These are phyloP conservation scores for Canariomyces notabilis DNA, from an alignment of 2,329 filamentous ascomycete genomes.

Conservation along the genomic window DNA sequence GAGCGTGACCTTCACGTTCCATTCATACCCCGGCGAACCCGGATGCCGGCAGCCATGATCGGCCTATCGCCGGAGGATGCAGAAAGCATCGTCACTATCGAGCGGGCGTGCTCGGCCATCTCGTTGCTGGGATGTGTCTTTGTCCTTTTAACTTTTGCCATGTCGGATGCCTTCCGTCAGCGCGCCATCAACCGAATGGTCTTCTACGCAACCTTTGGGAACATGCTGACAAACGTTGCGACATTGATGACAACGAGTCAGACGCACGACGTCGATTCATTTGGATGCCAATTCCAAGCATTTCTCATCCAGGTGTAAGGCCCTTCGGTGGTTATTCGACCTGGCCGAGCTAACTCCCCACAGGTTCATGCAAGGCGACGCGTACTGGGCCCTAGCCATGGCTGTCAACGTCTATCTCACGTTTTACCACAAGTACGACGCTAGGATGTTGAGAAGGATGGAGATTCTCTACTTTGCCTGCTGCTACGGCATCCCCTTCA, in stretches of 20 bases:
- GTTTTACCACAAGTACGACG: slow-evolving; percentile 70
- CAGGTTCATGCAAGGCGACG: slow-evolving; percentile 74
- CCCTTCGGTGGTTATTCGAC: not conserved
- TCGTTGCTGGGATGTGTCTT: slow-evolving; percentile 67
- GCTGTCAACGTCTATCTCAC: slow-evolving; percentile 78
- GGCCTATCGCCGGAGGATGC: slow-evolving; percentile 15
- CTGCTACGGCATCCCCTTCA: slow-evolving; percentile 71
- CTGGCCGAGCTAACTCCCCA: not conserved
- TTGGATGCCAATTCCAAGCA: slow-evolving; percentile 66
- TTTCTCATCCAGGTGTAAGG: slow-evolving; percentile 78
- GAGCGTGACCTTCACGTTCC: slow-evolving; percentile 10
- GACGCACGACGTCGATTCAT: slow-evolving; percentile 42
- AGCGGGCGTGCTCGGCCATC: slow-evolving; percentile 64
- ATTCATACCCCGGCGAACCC: slow-evolving; percentile 2
- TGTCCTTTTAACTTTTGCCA: slow-evolving; percentile 65
- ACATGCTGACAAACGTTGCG: slow-evolving; percentile 70
- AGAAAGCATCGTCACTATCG: slow-evolving; percentile 54
- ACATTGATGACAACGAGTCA: slow-evolving; percentile 66
- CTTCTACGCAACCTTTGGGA: slow-evolving; percentile 79
- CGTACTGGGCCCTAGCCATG: slow-evolving; percentile 75
- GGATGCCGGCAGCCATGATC: slow-evolving; percentile 36
- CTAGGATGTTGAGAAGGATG: slow-evolving; percentile 58
- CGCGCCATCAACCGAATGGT: slow-evolving; percentile 73
- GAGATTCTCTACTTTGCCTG: slow-evolving; percentile 64
- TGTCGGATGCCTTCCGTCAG: slow-evolving; percentile 66